phyloP scores from a whole-genome alignment of 495 filamentous ascomycete species.

The Sphaerosporella brunnea region DNA sequence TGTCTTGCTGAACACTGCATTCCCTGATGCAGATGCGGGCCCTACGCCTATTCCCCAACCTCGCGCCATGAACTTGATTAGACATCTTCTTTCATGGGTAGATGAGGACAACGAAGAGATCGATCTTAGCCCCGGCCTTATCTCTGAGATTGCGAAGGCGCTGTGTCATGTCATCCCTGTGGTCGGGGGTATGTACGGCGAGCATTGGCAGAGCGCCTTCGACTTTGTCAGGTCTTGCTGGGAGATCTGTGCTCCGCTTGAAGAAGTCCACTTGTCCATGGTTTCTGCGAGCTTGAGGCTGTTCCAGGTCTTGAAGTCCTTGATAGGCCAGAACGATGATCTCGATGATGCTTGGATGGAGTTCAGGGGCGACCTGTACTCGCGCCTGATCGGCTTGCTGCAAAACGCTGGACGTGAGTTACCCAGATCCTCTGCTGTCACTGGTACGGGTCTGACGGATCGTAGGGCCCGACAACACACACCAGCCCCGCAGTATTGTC shows the following conservation, averaged over 20 bases:
- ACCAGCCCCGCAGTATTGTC: constrained; percentile 39
- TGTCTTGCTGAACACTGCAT: constrained; percentile 40
- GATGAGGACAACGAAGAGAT: constrained; percentile 33
- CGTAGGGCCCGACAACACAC: constrained; percentile 31
- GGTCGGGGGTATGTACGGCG: constrained; percentile 61
- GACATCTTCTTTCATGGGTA: constrained; percentile 55
- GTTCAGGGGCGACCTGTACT: constrained; percentile 32
- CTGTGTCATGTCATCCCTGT: constrained; percentile 49
- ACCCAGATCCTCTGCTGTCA: no score
- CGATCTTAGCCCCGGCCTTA: constrained; percentile 34
- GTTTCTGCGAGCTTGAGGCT: constrained; percentile 48
- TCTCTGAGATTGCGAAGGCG: constrained; percentile 42
- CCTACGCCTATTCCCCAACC: constrained; percentile 49
- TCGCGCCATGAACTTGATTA: constrained; percentile 63
- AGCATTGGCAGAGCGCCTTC: constrained; percentile 59
- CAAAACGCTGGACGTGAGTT: constrained; percentile 26
- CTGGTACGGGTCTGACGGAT: no score
- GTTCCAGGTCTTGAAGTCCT: constrained; percentile 38
- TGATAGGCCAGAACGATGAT: constrained; percentile 58
- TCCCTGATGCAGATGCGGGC: constrained; percentile 34
- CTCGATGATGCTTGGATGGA: constrained; percentile 53
- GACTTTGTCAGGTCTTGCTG: constrained; percentile 23
- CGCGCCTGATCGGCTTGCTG: constrained; percentile 44
- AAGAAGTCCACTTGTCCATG: constrained; percentile 14
- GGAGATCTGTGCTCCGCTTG: constrained; percentile 8